Conservation (phyloP, 1,284 basidiomycete species). For the Tremellales sp. region DNA sequence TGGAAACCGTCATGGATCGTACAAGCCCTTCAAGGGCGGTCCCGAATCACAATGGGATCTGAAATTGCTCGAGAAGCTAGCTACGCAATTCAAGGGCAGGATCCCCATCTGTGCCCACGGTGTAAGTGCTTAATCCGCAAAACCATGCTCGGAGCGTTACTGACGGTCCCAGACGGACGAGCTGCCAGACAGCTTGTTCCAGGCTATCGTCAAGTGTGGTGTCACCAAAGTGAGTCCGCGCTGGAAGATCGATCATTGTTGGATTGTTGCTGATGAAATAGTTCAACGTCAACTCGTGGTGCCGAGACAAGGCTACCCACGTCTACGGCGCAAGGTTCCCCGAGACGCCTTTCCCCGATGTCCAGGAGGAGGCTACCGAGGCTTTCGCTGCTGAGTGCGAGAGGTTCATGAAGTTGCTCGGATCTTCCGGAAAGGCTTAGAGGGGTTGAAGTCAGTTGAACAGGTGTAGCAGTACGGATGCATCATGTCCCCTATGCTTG, state of each 20-base stretch:
- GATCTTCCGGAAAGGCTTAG: conserved; percentile 41
- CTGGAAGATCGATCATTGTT: not conserved
- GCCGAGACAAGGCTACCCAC: conserved; percentile 34
- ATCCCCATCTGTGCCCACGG: conserved; percentile 42
- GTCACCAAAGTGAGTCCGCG: conserved; percentile 37
- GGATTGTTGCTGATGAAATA: conserved; percentile 4
- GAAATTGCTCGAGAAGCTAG: conserved; percentile 34
- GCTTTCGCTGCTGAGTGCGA: conserved; percentile 38
- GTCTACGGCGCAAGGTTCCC: conserved; percentile 15
- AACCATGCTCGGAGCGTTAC: not conserved
- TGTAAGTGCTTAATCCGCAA: not conserved
- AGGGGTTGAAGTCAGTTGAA: not conserved
- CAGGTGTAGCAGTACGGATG: not conserved
- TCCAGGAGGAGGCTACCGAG: conserved; percentile 43
- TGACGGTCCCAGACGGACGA: conserved; percentile 35
- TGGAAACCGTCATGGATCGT: conserved; percentile 51
- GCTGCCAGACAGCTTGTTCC: conserved; percentile 43
- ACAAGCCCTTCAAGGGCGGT: conserved; percentile 39
- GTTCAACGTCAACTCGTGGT: conserved; percentile 51
- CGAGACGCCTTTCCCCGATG: conserved; percentile 43
- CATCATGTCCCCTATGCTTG: no score
- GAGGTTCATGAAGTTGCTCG: conserved; percentile 42
- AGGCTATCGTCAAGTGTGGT: conserved; percentile 41
- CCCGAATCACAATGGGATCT: conserved; percentile 41
- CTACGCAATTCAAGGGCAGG: conserved; percentile 26